Base-by-base conservation (phyloP, 2,329 filamentous ascomycete genomes). In the Pseudocercospora eumusae region DNA sequence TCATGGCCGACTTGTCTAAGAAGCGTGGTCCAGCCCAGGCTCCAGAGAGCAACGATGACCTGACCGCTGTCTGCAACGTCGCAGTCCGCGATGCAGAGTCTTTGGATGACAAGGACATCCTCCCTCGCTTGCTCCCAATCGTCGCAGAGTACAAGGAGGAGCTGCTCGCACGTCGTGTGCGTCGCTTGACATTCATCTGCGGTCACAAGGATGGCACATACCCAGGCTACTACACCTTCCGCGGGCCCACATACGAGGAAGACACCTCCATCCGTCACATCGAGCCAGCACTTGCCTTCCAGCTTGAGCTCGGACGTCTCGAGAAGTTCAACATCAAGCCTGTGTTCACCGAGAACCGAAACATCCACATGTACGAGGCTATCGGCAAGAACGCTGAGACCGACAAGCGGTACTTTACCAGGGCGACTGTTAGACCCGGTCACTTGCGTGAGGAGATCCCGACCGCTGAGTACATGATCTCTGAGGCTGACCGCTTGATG, bases 251-350 rank as follows among this genome's bases (percentile, higher is more conserved):
- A 56, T 99, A 96, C 77, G 83, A 86, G 57, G 95, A 99, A 78
- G 95, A 99, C 73, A 87, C 91, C 77, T 96, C 90, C 77, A 98
- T 99, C 74, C 93, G 95, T 81, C 93, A 99, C 83, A 96, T 87
- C 68, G 95, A 99, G 80, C 95, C 95, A 56, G 93, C 95, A 59
- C 84, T 97, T 77, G 93, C 95, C 74, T 99, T 98, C 91, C 95
- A 99, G 83, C 90, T 98, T 76, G 95, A 99, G 80, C 88, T 99
- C 67, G 89, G 88, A 63, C 90, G 95, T 77, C 86, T 99, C 28
- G 90, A 90, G 74, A 98, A 97, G 82, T 99, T 99, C 86, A 88
- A 92, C 81, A 96, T 98, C 80, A 96, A 93, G 82, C 93, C 95
- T 1, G 92, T 99, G 56, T 99, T 99, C 81, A 98, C 95, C 0